Evolutionary conservation across 768 basidiomycete species (phyloP), one percentile per base, ranked within the genome.

Genomic region (Sporobolomyces phaffii): DNA sequence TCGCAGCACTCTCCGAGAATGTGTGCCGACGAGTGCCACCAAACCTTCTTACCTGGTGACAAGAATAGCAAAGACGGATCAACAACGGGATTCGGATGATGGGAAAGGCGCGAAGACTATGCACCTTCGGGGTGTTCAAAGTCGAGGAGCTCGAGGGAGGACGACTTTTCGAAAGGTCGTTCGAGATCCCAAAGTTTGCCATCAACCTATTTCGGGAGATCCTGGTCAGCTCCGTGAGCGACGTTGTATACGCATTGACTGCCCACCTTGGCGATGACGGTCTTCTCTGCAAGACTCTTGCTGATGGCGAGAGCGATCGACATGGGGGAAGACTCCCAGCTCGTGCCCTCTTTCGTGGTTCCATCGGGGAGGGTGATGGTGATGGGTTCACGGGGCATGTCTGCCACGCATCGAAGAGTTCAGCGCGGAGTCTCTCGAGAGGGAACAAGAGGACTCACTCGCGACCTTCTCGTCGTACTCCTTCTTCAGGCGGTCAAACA

Each of bases 1-100:
- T 99, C 96, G 45, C 91, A 85, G 60, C 94, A 89, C 79, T 99
- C 96, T 49, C 96, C 96, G 22, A 99, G 83, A 62, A 98, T 91
- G 79, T 98, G 96, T 0, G 96, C 96, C 29, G 93, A 97, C 22
- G 96, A 98, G 78, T 98, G 96, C 96, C 96, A 99, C 82, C 98
- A 99, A 11, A 99, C 96, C 74, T 87, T 88, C 79, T 97, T 92
- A 65, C 94, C 92, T 86, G 78, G 5, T 6, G 5, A n/a, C 59
- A 52, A 73, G 73, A 70, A 62, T 68, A 73, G 49, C 73, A 72
- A 7, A 72, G 69, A 31, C 14, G 24, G 31, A 18, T 7, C 65
- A 34, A 47, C 15, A 7, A 17, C 34, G 22, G 26, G 9, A 20
- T 5, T 41, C 14, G n/a, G n/a, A n/a, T n/a, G n/a, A n/a, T n/a